Percentiles rank a stretch among this genome's conserved stretches.
Conservation (phyloP, 1,284 basidiomycete species). For the Agroathelia rolfsii region DNA sequence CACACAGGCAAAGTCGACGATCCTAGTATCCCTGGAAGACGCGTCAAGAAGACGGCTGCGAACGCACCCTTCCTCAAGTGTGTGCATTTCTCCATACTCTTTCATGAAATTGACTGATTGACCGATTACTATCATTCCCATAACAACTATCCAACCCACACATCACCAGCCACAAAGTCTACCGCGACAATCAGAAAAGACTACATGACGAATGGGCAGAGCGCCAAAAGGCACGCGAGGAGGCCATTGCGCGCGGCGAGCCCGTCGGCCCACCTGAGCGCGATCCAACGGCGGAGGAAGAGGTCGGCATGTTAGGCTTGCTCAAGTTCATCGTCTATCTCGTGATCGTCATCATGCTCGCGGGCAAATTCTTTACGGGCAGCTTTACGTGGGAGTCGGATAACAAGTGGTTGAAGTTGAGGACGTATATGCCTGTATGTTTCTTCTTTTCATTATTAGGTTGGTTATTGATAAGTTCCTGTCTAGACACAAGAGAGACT, state of each 20-base stretch:
- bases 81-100: conserved; percentile 21
- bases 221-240: conserved; percentile 61
- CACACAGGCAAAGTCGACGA: conserved; percentile 45
- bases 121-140: conserved; percentile 9
- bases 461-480: conserved; percentile 13
- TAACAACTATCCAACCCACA: conserved; percentile 9
- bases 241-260: conserved; percentile 65
- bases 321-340: conserved; percentile 59
- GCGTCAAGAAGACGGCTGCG: conserved; percentile 67
- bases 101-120: conserved; percentile 3
- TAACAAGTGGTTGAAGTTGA: conserved; percentile 44
- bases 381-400: conserved; percentile 74
- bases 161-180: conserved; percentile 63
- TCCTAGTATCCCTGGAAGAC: conserved; percentile 45
- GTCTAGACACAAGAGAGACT: conserved; percentile 48
- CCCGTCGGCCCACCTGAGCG: conserved; percentile 58
- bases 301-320: conserved; percentile 53
- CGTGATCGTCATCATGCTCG: conserved; percentile 41
- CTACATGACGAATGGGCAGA: conserved; percentile 57
- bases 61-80: conserved; percentile 77
- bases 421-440: conserved; percentile 45
- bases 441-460: conserved; percentile 8
- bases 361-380: conserved; percentile 75
- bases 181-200: conserved; percentile 49
- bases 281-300: conserved; percentile 59